phyloP scores from a whole-genome alignment of 2,329 filamentous ascomycete species.

The Ophiostoma angusticollis region DNA sequence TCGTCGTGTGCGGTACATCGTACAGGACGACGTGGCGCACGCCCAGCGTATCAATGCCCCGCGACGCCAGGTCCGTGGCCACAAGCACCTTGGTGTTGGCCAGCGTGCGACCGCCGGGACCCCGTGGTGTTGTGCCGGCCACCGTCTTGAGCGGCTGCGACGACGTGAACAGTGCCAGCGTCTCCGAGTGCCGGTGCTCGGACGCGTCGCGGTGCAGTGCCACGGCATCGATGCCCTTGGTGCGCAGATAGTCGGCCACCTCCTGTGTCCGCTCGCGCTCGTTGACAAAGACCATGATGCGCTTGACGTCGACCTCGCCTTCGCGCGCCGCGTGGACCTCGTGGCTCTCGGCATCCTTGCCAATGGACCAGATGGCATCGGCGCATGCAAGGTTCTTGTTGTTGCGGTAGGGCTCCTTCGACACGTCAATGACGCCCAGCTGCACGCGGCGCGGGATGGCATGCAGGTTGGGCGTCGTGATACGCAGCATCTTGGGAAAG shows the following conservation, averaged over 20 bases:
- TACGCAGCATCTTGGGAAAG: constrained; percentile 70
- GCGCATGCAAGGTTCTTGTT: constrained; percentile 91
- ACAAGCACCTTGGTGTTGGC: constrained; percentile 82
- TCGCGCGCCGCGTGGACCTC: constrained; percentile 27
- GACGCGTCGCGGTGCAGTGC: constrained; percentile 76
- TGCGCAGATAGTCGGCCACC: constrained; percentile 62
- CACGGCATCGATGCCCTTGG: constrained; percentile 79
- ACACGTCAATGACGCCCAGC: constrained; percentile 81
- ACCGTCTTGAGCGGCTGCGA: constrained; percentile 25
- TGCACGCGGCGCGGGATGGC: constrained; percentile 91
- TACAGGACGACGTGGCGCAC: constrained; percentile 88
- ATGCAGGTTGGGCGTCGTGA: constrained; percentile 92
- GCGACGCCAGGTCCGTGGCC: constrained; percentile 80
- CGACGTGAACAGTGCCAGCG: constrained; percentile 61
- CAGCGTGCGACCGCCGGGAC: constrained; percentile 36
- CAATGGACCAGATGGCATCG: constrained; percentile 87
- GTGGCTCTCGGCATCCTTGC: constrained; percentile 54
- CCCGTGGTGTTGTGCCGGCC: constrained; percentile 7
- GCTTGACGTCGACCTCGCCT: constrained; percentile 55
- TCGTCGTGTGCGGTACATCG: constrained; percentile 93
- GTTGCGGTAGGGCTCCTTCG: constrained; percentile 83
- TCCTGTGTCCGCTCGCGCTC: constrained; percentile 44
- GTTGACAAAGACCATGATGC: constrained; percentile 38
- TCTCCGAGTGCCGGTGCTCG: constrained; percentile 63
- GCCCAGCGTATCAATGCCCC: constrained; percentile 86